phyloP scores from a whole-genome alignment of 257 asterid genomes.

The Ehretia macrophylla region DNA sequence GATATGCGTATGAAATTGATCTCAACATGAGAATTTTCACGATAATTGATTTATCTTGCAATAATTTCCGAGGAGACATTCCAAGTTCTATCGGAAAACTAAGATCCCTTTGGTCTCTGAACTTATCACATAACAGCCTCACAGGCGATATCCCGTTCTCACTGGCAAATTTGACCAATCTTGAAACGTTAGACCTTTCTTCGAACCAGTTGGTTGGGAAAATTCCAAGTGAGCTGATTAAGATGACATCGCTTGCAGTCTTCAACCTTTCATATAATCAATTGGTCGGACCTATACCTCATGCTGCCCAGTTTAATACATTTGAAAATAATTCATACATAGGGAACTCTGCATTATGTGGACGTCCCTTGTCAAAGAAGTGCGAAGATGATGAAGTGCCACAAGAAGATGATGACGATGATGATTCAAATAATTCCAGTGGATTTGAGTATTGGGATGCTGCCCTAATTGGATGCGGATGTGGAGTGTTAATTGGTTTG shows the following conservation, averaged over 20 bases:
- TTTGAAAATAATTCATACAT: constrained; percentile 7
- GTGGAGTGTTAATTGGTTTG: too few species aligned
- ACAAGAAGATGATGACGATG: too few species aligned
- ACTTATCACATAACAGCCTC: constrained; percentile 16
- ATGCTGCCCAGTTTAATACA: constrained; percentile 8
- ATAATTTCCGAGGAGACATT: constrained; percentile 13
- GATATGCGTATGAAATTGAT: background rate
- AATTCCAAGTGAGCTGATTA: constrained; percentile 20
- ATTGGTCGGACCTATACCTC: constrained; percentile 1
- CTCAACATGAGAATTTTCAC: too few species aligned
- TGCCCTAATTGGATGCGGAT: too few species aligned
- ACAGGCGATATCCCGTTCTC: constrained; percentile 21
- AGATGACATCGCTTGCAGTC: constrained; percentile 12
- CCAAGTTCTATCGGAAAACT: constrained; percentile 6
- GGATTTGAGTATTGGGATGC: too few species aligned
- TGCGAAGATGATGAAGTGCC: constrained; percentile 4
- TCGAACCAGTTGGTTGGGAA: constrained; percentile 18
- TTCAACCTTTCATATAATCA: constrained; percentile 11
- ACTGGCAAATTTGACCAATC: constrained; percentile 11
- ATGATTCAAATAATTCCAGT: too few species aligned
- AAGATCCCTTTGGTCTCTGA: constrained; percentile 1
- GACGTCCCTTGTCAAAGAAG: constrained; percentile 14
- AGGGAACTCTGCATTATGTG: constrained; percentile 13
- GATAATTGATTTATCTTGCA: constrained; percentile 17
- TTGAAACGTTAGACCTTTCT: constrained; percentile 20